Evolutionary conservation across 2,329 filamentous ascomycete genomes (phyloP).

Genomic region (Phialophora macrospora): DNA sequence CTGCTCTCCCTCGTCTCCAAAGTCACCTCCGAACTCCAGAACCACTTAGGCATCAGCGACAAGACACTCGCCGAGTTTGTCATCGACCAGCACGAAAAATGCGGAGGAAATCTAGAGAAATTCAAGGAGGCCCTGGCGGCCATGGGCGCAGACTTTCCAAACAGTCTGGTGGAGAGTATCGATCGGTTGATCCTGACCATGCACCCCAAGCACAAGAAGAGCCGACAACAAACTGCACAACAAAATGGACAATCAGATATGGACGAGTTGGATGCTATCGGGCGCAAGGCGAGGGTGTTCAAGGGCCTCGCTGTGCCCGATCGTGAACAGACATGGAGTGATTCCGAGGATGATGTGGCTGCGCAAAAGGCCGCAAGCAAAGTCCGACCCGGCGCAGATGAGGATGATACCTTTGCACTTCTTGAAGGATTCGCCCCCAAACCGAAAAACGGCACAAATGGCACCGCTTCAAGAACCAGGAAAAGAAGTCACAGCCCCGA

Average conservation of each 20-base stretch:
- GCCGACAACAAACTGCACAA: conserved; percentile 47
- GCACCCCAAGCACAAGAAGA: conserved; percentile 86
- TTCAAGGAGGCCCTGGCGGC: conserved; percentile 77
- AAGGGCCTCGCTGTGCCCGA: conserved; percentile 87
- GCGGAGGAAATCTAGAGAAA: conserved; percentile 64
- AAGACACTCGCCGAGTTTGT: conserved; percentile 97
- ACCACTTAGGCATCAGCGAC: conserved; percentile 88
- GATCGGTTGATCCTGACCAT: conserved; percentile 86
- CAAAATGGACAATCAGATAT: conserved; percentile 46
- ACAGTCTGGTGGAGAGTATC: conserved; percentile 86
- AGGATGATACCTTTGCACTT: conserved; percentile 91
- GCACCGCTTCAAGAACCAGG: conserved; percentile 48
- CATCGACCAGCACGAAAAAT: conserved; percentile 84
- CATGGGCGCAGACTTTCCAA: conserved; percentile 81
- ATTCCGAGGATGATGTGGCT: conserved; percentile 50
- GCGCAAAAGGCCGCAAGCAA: conserved; percentile 40
- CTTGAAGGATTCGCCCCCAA: conserved; percentile 83
- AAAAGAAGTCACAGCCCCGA: conserved; percentile 62
- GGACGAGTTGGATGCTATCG: conserved; percentile 54
- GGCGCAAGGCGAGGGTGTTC: conserved; percentile 85
- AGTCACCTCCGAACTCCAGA: conserved; percentile 91
- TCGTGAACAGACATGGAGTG: conserved; percentile 63
- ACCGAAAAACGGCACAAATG: conserved; percentile 49
- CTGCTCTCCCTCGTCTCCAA: conserved; percentile 91
- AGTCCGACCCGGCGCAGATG: conserved; percentile 46